These are phyloP conservation scores for Mycena sanguinolenta DNA, from an alignment of 768 basidiomycete genomes.

Conservation along the genomic window DNA sequence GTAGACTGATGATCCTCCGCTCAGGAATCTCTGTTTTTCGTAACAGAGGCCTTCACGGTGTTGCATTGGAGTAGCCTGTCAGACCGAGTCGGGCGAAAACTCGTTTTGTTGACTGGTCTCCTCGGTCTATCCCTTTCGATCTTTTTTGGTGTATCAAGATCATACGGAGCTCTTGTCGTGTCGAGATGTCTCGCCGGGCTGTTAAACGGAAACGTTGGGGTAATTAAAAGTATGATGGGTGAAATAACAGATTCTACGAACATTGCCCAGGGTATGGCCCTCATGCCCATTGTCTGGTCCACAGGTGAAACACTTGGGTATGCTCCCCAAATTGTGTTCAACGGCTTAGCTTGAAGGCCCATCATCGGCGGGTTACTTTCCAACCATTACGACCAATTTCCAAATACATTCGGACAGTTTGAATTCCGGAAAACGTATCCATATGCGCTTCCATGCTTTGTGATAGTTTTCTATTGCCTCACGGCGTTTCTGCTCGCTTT, in stretches of 20 bases:
- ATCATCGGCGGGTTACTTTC: neutral
- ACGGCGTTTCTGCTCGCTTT: neutral
- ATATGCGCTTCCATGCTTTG: slow-evolving; percentile 6
- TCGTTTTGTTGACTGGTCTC: neutral
- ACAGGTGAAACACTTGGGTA: slow-evolving; percentile 1
- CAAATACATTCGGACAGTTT: slow-evolving; percentile 3
- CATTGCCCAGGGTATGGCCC: neutral
- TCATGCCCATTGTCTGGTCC: slow-evolving; percentile 4
- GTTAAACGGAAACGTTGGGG: slow-evolving; percentile 5
- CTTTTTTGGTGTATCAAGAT: neutral
- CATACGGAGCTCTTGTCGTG: neutral
- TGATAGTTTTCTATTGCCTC: slow-evolving; percentile 1
- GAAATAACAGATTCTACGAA: neutral
- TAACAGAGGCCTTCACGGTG: slow-evolving; percentile 1
- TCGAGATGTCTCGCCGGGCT: slow-evolving; percentile 2
- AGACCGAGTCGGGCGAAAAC: neutral
- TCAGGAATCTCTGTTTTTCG: slow-evolving; percentile 6
- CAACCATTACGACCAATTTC: neutral
- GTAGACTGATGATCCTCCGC: neutral
- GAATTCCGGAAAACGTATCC: slow-evolving; percentile 11
- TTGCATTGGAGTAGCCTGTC: neutral
- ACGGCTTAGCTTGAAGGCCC: neutral
- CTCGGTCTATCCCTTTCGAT: slow-evolving; percentile 1
- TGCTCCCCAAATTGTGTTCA: neutral
- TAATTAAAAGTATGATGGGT: slow-evolving; percentile 7